These are phyloP conservation scores for Strobilomyces echinocephalus DNA, from an alignment of 768 basidiomycete species.

Conservation along the genomic window DNA sequence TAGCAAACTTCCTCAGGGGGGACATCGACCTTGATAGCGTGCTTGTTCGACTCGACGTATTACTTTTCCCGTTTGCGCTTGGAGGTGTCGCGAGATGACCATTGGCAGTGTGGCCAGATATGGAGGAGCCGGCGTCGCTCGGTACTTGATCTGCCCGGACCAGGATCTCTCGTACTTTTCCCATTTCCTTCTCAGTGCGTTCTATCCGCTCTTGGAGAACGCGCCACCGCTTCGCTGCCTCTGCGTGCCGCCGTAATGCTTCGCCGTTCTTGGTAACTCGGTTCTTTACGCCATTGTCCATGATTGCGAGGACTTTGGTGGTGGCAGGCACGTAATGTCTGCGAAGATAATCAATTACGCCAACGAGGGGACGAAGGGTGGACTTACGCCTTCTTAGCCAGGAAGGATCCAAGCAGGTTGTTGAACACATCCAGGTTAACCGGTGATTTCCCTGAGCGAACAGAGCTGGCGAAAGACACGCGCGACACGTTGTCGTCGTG, in stretches of 20 bases:
- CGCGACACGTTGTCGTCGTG: conserved; percentile 43
- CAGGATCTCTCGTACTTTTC: conserved; percentile 57
- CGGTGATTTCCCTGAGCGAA: conserved; percentile 47
- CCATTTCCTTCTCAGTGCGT: conserved; percentile 81
- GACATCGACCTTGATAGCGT: conserved; percentile 73
- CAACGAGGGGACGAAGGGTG: conserved; percentile 5
- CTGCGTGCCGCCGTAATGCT: conserved; percentile 82
- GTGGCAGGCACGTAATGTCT: conserved; percentile 96
- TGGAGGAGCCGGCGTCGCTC: conserved; percentile 69
- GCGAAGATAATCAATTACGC: conserved; percentile 12
- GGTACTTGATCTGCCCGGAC: conserved; percentile 44
- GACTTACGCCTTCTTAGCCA: conserved; percentile 81
- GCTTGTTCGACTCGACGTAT: conserved; percentile 36
- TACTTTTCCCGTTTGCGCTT: conserved; percentile 41
- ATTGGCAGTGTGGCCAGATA: conserved; percentile 53
- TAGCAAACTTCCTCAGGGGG: conserved; percentile 73
- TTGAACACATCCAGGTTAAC: conserved; percentile 60
- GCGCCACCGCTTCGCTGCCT: conserved; percentile 84
- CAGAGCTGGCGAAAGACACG: conserved; percentile 41
- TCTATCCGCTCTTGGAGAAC: conserved; percentile 74
- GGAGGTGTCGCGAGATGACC: conserved; percentile 66
- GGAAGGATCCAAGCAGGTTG: conserved; percentile 68
- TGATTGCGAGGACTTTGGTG: conserved; percentile 85
- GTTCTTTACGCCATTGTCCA: conserved; percentile 91
- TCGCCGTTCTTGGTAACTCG: conserved; percentile 97